phyloP scores from a whole-genome alignment of 352 stramenopile genomes.

The Phytophthora sp. region DNA sequence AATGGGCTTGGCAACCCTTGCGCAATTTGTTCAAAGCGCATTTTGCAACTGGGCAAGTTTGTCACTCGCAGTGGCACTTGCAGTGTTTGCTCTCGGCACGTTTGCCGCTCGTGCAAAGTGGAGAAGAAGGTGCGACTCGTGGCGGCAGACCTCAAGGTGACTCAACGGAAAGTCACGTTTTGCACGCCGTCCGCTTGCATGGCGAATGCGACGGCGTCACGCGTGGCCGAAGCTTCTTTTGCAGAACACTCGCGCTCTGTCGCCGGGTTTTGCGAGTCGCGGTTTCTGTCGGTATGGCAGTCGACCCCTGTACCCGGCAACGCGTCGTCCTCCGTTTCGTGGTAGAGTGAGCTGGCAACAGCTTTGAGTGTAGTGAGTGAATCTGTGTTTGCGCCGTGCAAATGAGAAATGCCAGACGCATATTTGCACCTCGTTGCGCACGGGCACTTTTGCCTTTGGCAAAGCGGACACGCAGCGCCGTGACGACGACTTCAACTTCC shows the following conservation, averaged over 20 bases:
- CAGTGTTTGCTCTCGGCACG: conserved; percentile 13
- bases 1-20: neutral
- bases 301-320: neutral
- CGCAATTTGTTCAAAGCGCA: neutral
- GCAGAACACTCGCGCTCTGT: neutral
- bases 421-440: too few relatives aligned
- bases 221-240: neutral
- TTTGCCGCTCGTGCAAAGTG: conserved; percentile 25
- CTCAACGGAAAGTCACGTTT: conserved; percentile 26
- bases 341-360: too few relatives aligned
- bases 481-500: conserved; percentile 16
- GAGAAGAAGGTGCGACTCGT: conserved; percentile 30
- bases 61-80: conserved; percentile 3
- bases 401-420: too few relatives aligned
- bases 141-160: conserved; percentile 11
- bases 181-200: conserved; percentile 8
- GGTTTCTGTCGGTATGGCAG: neutral
- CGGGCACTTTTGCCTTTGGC: too few relatives aligned
- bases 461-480: too few relatives aligned
- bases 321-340: neutral
- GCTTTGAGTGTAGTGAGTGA: too few relatives aligned
- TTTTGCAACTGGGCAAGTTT: neutral
- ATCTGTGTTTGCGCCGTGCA: too few relatives aligned
- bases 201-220: neutral
- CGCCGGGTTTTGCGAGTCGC: neutral